These are phyloP conservation scores for Musa balbisiana DNA, from an alignment of 202 grass and related monocot genomes.

Conservation along the genomic window DNA sequence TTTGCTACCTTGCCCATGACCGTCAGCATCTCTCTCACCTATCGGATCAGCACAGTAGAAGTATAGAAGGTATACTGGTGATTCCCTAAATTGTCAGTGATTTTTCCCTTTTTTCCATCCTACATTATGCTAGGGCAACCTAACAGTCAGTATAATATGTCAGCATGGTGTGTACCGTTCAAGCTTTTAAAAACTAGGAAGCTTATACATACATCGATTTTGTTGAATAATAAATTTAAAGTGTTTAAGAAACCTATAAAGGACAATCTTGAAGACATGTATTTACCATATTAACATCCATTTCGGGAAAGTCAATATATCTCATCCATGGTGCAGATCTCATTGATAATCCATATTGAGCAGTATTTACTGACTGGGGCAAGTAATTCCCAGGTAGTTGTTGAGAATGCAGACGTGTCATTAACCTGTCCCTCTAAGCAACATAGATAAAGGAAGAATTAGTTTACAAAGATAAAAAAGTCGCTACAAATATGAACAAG, in stretches of 20 bases:
- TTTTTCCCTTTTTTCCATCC: too few species aligned
- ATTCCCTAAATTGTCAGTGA: too few species aligned
- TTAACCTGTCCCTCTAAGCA: slow-evolving; percentile 6
- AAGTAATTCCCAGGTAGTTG: neutral
- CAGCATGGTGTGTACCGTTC: neutral
- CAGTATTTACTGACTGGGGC: neutral
- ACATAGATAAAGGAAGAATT: neutral
- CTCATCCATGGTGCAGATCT: neutral
- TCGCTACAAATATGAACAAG: neutral
- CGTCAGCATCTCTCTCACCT: too few species aligned
- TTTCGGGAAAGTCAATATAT: neutral
- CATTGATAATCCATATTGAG: neutral
- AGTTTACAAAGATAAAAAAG: neutral
- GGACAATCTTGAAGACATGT: too few species aligned
- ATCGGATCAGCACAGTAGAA: too few species aligned
- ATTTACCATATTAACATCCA: slow-evolving; percentile 2
- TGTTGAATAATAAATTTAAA: neutral
- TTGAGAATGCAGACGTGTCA: slow-evolving; percentile 7
- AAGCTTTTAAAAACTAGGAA: too few species aligned
- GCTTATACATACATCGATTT: too few species aligned
- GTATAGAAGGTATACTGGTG: too few species aligned
- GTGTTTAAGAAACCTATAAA: too few species aligned
- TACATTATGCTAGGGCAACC: too few species aligned
- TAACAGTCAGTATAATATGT: too few species aligned
- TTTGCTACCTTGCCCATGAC: too few species aligned